phyloP scores from a whole-genome alignment of 169 alveolate species.

The Babesia microti region DNA sequence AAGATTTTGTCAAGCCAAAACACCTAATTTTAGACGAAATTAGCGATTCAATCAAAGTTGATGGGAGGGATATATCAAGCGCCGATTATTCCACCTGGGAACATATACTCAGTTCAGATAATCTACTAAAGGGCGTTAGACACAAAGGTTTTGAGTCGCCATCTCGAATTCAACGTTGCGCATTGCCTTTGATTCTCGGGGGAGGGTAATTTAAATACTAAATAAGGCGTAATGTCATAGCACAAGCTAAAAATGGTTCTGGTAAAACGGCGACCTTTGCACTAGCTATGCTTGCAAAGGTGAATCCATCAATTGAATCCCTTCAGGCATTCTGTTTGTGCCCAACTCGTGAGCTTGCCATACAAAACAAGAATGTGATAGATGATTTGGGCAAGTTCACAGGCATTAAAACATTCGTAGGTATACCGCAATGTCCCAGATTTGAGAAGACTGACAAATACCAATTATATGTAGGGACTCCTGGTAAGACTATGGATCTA shows the following conservation, averaged over 20 bases:
- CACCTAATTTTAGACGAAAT: conserved; percentile 27
- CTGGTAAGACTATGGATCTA: conserved; percentile 91
- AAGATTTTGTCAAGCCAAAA: conserved; percentile 7
- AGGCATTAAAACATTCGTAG: conserved; percentile 67
- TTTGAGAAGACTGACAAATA: conserved; percentile 58
- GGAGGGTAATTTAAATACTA: conserved; percentile 12
- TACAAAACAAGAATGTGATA: conserved; percentile 81
- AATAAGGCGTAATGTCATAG: conserved; percentile 66
- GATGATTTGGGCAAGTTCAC: conserved; percentile 78
- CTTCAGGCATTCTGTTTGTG: conserved; percentile 80
- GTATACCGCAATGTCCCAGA: conserved; percentile 70
- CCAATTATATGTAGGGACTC: conserved; percentile 93
- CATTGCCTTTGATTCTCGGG: conserved; percentile 60
- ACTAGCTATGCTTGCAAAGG: conserved; percentile 77
- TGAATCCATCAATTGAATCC: conserved; percentile 58
- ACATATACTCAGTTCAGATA: conserved; percentile 20
- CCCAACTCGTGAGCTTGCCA: conserved; percentile 95
- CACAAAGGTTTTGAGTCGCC: conserved; percentile 49
- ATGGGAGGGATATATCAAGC: conserved; percentile 14
- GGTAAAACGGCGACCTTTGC: conserved; percentile 97
- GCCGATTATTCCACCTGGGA: conserved; percentile 18
- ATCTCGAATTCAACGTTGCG: conserved; percentile 67
- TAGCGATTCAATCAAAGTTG: conserved; percentile 27
- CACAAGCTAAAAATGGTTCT: conserved; percentile 93
- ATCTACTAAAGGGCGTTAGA: conserved; percentile 25